Evolutionary conservation across 176 grass and related monocot species (phyloP).

Genomic region (Musa itinerans): DNA sequence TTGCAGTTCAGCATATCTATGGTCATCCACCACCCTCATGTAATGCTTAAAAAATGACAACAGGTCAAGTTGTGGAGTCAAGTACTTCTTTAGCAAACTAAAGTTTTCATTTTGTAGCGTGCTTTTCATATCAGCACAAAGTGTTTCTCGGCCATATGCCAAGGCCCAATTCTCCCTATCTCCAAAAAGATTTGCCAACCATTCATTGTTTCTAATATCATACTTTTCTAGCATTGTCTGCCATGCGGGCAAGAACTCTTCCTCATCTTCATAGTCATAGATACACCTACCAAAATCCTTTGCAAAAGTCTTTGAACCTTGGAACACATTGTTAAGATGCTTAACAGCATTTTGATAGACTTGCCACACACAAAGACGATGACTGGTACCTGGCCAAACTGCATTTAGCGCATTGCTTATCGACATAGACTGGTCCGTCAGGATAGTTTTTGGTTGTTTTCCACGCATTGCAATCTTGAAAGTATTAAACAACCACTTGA

Average conservation of each 20-base stretch:
- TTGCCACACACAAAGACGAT: slow-evolving; percentile 23
- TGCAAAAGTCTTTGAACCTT: slow-evolving; percentile 26
- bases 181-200: slow-evolving; percentile 26
- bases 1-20: slow-evolving; percentile 32
- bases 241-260: slow-evolving; percentile 27
- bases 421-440: slow-evolving; percentile 20
- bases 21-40: slow-evolving; percentile 36
- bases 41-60: slow-evolving; percentile 43
- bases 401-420: slow-evolving; percentile 14
- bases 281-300: slow-evolving; percentile 27
- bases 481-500: slow-evolving; percentile 34
- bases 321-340: slow-evolving; percentile 20
- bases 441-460: slow-evolving; percentile 28
- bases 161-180: slow-evolving; percentile 28
- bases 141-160: slow-evolving; percentile 14
- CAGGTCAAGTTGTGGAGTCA: slow-evolving; percentile 29
- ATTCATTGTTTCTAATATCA: slow-evolving; percentile 24
- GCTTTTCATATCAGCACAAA: slow-evolving; percentile 27
- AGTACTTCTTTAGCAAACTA: slow-evolving; percentile 34
- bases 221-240: slow-evolving; percentile 15
- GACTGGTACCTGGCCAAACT: slow-evolving; percentile 19
- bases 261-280: slow-evolving; percentile 24
- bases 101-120: slow-evolving; percentile 31
- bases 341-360: slow-evolving; percentile 26
- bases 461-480: slow-evolving; percentile 30